These are phyloP conservation scores for Eragrostis tef DNA, from an alignment of 202 grass and related monocot genomes.

Conservation along the genomic window DNA sequence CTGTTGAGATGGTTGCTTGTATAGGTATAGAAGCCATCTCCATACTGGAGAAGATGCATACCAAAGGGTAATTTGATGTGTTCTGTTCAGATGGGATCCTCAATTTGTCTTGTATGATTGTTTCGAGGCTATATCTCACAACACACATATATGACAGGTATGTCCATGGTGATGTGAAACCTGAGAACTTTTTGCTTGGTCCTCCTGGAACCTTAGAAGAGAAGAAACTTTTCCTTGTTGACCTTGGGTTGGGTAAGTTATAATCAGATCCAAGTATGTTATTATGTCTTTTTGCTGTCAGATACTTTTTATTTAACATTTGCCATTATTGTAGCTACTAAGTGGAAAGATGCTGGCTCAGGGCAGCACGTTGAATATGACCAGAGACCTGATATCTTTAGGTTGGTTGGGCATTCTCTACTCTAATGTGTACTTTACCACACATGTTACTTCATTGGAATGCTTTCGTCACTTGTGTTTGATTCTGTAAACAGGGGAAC, in stretches of 20 bases:
- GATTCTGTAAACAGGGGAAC: conserved; percentile 67
- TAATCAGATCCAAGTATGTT: conserved; percentile 35
- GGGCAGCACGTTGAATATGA: conserved; percentile 81
- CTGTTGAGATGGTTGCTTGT: conserved; percentile 97
- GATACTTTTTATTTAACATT: conserved; percentile 46
- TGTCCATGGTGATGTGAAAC: conserved; percentile 91
- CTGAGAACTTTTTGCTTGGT: conserved; percentile 94
- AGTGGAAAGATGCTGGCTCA: conserved; percentile 73
- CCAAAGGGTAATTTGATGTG: conserved; percentile 72
- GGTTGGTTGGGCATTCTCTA: conserved; percentile 55
- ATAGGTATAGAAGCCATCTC: conserved; percentile 98
- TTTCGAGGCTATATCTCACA: conserved; percentile 43
- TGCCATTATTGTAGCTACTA: conserved; percentile 60
- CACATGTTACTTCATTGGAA: conserved; percentile 21
- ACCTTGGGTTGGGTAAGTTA: conserved; percentile 87
- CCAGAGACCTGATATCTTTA: conserved; percentile 93
- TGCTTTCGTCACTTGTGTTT: conserved; percentile 35
- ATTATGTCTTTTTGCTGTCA: conserved; percentile 34
- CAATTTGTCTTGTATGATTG: conserved; percentile 27
- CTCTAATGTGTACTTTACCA: conserved; percentile 15
- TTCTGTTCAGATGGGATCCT: conserved; percentile 29
- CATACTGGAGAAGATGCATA: conserved; percentile 93
- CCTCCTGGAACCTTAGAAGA: conserved; percentile 76
- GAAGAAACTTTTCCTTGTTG: conserved; percentile 94
- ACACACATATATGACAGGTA: conserved; percentile 59